These are phyloP conservation scores for Poteriospumella lacustris DNA, from an alignment of 108 stramenopile species.

Conservation along the genomic window DNA sequence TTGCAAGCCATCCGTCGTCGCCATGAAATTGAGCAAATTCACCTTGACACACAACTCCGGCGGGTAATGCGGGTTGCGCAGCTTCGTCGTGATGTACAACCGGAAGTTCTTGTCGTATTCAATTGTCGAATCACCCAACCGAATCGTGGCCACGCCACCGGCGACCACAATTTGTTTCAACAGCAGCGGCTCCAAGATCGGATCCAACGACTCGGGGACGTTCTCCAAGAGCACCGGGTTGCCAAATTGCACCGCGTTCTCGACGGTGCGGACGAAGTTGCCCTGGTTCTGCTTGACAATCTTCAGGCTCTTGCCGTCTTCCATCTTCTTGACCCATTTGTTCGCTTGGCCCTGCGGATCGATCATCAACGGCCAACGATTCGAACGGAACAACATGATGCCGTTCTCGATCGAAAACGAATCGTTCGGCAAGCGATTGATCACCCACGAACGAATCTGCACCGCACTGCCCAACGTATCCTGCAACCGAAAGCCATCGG, in stretches of 20 bases:
- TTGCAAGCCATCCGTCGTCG: constrained; percentile 56
- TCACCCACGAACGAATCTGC: constrained; percentile 68
- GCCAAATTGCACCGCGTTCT: constrained; percentile 59
- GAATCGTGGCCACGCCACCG: constrained; percentile 50
- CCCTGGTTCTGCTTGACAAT: constrained; percentile 59
- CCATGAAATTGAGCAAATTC: constrained; percentile 62
- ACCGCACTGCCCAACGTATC: constrained; percentile 48
- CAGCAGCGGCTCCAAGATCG: constrained; percentile 53
- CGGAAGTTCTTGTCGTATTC: constrained; percentile 57
- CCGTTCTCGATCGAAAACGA: constrained; percentile 55
- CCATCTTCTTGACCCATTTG: constrained; percentile 54
- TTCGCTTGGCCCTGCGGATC: constrained; percentile 64
- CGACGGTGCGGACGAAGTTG: constrained; percentile 55
- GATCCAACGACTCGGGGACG: constrained; percentile 53
- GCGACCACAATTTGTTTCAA: constrained; percentile 47
- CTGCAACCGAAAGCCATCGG: constrained; percentile 37
- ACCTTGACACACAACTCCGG: constrained; percentile 59
- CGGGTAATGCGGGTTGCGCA: constrained; percentile 60
- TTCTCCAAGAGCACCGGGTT: constrained; percentile 58
- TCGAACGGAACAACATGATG: constrained; percentile 47
- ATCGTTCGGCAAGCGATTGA: constrained; percentile 52
- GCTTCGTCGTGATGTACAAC: constrained; percentile 59
- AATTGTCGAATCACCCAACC: constrained; percentile 53
- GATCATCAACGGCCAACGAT: constrained; percentile 64
- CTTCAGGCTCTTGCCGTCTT: constrained; percentile 36